Base-by-base conservation (phyloP, 495 filamentous ascomycete species). In the Diplogelasinospora grovesii region DNA sequence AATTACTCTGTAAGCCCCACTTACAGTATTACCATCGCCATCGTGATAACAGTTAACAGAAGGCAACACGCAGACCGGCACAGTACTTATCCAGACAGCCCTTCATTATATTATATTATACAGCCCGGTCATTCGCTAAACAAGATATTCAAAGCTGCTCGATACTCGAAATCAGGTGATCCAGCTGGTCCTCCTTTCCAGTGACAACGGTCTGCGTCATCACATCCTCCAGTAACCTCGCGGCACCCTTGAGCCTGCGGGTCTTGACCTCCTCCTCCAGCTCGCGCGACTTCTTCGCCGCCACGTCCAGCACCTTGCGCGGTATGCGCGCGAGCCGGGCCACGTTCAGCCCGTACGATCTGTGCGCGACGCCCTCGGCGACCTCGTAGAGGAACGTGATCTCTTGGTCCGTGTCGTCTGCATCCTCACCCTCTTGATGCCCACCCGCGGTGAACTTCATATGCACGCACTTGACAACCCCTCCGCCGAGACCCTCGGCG, bases 271-370 rank as follows among this genome's bases (percentile, higher is more conserved):
- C 72, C 26, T 79, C 75, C 62, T 98, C 92, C 53, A 98, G 49
- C 61, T 90, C 79, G 21, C 68, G 68, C 52, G 85, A 92, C 67
- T 93, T 94, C 38, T 71, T 58, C 15, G 74, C 78, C 8, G 93
- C 92, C 22, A 86, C 69, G 15, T 90, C 82, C 15, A 97, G 55
- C 22, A 95, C 79, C 11, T 72, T 61, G 10, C 71, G 64, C 4
- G 93, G 89, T 21, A 98, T 71, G 36, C 85, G 82, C 22, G 93
- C 93, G 36, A 99, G 57, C 21, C 85, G 69, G 5, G 92, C 92
- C 18, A 97, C 92, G 58, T 97, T 97, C 11, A 99, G 62, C 3
- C 92, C 92, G 54, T 99, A 99, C 23, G 81, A 88, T 9, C 92
- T 75, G 69, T 95, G 89, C 8, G 93, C 90, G 3, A 93, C 83